These are phyloP conservation scores for Didymella arachidicola DNA, from an alignment of 2,329 filamentous ascomycete species.

Conservation along the genomic window DNA sequence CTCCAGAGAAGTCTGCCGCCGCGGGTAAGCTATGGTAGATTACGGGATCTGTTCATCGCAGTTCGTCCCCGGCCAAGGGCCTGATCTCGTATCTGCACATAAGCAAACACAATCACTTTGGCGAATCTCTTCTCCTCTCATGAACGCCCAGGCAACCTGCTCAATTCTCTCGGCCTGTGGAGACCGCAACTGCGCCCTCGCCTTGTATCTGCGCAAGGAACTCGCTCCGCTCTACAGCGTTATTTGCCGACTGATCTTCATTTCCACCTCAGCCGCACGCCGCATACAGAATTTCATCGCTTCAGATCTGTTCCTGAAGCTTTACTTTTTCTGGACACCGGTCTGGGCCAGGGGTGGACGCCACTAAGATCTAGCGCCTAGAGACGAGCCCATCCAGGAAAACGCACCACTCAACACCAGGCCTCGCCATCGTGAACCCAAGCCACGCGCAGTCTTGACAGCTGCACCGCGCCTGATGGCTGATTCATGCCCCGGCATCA, in stretches of 20 bases:
- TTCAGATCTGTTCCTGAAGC: conserved; percentile 18
- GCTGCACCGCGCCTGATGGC: conserved; percentile 20
- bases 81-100: conserved; percentile 19
- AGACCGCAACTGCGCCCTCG: neutral
- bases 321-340: conserved; percentile 16
- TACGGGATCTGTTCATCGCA: conserved; percentile 3
- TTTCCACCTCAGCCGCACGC: conserved; percentile 18
- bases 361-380: conserved; percentile 11
- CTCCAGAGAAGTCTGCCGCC: neutral
- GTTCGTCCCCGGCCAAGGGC: conserved; percentile 4
- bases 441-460: conserved; percentile 28
- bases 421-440: conserved; percentile 8
- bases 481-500: conserved; percentile 12
- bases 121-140: neutral
- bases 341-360: conserved; percentile 15
- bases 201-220: neutral
- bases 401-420: conserved; percentile 26
- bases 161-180: neutral
- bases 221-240: neutral
- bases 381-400: conserved; percentile 3
- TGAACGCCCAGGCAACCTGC: neutral
- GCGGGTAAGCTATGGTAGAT: conserved; percentile 3
- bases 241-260: neutral
- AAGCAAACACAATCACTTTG: conserved; percentile 17
- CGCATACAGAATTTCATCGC: conserved; percentile 7